Evolutionary conservation across 2,329 filamentous ascomycete species (phyloP), one percentile per base, ranked within the genome.

Genomic region (Talaromyces atroroseus): DNA sequence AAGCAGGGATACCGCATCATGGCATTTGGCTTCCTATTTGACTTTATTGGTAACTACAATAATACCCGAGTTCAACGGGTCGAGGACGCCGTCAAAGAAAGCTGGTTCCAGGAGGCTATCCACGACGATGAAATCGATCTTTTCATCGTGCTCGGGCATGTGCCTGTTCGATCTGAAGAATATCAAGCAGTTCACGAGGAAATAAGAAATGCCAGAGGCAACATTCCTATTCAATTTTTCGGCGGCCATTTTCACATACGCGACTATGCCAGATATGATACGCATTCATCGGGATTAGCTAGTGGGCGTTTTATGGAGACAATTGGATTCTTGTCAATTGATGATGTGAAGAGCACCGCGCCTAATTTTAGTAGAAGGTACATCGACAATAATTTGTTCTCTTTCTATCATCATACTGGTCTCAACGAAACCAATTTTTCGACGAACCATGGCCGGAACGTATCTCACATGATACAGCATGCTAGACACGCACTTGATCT

Each of bases 241-340:
- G 92, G 90, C 8, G 92, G 92, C 0, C 92, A 97, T 67, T 85
- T 85, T 1, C 92, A 97, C 68, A 90, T 96, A 48, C 85, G 92
- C 8, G 91, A 96, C 68, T 89, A 90, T 63, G 83, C 83, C 42
- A 83, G 81, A 58, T 96, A 90, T 65, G 92, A 96, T 70, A 81
- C 82, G 40, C 86, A 84, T 54, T 84, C 92, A 0, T 86, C 88
- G 60, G 92, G 87, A 1, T 77, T 97, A 5, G 91, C 91, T 42
- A 94, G 89, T 63, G 92, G 92, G 3, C 83, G 92, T 0, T 97
- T 96, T 71, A 88, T 96, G 78, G 92, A 97, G 76, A 96, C 92
- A 0, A 86, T 97, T 50, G 92, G 92, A 1, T 97, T 94, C 81
- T 85, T 94, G 82, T 95, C 91, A 0, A 84, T 96, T 47, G 81